Evolutionary conservation across 2,329 filamentous ascomycete species (phyloP).

Genomic region (Cercospora zeina): DNA sequence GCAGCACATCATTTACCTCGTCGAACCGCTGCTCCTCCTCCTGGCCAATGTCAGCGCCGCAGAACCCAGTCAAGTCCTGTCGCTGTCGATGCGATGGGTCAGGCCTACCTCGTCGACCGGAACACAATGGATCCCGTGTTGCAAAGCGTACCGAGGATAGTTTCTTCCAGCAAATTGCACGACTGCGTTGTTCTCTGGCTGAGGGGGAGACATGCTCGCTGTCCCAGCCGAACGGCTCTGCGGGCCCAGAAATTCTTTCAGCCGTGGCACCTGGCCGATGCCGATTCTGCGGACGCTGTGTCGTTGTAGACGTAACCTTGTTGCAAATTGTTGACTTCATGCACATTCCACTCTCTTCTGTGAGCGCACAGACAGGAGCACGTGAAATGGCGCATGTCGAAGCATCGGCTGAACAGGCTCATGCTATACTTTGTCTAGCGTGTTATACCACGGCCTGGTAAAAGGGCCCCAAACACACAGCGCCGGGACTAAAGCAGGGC

Average conservation of each 20-base stretch:
- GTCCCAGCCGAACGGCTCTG: background rate
- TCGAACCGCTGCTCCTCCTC: slow-evolving; percentile 37
- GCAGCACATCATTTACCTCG: slow-evolving; percentile 36
- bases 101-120: slow-evolving; percentile 41
- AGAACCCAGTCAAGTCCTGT: slow-evolving; percentile 7
- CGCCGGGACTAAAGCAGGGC: slow-evolving; percentile 21
- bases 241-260: slow-evolving; percentile 3
- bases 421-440: slow-evolving; percentile 19
- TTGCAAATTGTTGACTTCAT: background rate
- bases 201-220: slow-evolving; percentile 22
- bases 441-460: slow-evolving; percentile 19
- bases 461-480: slow-evolving; percentile 19
- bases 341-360: background rate
- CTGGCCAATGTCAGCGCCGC: slow-evolving; percentile 24
- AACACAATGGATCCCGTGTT: slow-evolving; percentile 36
- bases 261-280: background rate
- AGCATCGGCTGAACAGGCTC: slow-evolving; percentile 8
- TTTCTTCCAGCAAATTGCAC: slow-evolving; percentile 28
- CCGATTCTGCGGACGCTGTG: background rate
- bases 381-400: background rate
- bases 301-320: background rate
- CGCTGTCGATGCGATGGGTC: background rate
- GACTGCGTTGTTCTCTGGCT: slow-evolving; percentile 33
- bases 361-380: background rate
- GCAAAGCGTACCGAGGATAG: slow-evolving; percentile 34